Conservation (phyloP, 139 green algal genomes). For the Chlamydomonas urium region DNA sequence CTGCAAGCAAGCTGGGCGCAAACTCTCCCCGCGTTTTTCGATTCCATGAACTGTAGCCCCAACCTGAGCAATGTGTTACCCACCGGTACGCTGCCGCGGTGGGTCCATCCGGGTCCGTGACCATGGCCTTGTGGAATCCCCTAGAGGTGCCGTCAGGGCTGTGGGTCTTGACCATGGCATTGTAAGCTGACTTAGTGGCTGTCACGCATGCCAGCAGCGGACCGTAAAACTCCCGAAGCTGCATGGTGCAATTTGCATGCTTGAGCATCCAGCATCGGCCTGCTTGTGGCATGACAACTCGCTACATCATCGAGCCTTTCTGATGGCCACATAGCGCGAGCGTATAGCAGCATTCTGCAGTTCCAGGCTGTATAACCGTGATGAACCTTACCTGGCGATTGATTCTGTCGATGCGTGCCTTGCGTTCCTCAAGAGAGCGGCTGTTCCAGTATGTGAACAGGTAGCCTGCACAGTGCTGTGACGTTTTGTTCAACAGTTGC, state of each 20-base stretch:
- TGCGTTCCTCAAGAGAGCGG: constrained; percentile 72
- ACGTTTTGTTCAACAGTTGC: too few relatives aligned
- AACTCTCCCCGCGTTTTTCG: too few relatives aligned
- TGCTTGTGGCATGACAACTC: too few relatives aligned
- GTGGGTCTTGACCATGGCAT: constrained; percentile 14
- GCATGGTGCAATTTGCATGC: background rate
- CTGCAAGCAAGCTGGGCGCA: too few relatives aligned
- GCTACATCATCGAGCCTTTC: too few relatives aligned
- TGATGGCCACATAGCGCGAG: too few relatives aligned
- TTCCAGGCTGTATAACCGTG: too few relatives aligned
- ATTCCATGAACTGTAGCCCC: too few relatives aligned
- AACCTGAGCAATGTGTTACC: too few relatives aligned
- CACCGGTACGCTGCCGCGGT: constrained; percentile 65
- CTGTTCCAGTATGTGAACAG: constrained; percentile 81
- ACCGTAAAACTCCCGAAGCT: constrained; percentile 71
- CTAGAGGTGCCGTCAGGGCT: constrained; percentile 9
- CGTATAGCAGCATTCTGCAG: too few relatives aligned
- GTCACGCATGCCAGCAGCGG: constrained; percentile 79
- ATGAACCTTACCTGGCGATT: constrained; percentile 76
- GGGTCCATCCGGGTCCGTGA: constrained; percentile 46
- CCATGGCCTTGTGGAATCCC: constrained; percentile 50
- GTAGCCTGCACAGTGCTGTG: constrained; percentile 53
- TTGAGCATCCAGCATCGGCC: too few relatives aligned
- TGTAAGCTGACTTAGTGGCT: constrained; percentile 68
- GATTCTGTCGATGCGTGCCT: constrained; percentile 78